Percentiles rank a stretch among this genome's conserved stretches.
Evolutionary conservation across 108 stramenopile species (phyloP).

Genomic region (Mediolabrus comicus): DNA sequence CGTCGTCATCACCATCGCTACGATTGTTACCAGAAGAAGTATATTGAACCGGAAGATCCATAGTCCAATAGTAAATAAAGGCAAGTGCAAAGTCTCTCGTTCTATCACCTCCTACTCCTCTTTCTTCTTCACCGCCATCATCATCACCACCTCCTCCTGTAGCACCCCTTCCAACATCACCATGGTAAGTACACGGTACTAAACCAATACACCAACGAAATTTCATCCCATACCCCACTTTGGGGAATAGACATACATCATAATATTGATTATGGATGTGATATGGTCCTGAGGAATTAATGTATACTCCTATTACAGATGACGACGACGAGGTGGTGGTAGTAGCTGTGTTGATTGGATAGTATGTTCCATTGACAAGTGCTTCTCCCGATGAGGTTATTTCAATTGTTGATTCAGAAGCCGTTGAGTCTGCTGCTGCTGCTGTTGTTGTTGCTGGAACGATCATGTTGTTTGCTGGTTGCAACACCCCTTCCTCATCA

Average conservation of each 20-base stretch:
- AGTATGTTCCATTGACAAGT: conserved; percentile 3
- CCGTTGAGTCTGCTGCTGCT: neutral
- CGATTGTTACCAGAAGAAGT: neutral
- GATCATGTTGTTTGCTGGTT: no score
- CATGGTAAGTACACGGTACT: neutral
- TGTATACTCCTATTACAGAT: neutral
- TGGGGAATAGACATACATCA: conserved; percentile 15
- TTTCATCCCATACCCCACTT: conserved; percentile 20
- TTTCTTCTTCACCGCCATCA: neutral
- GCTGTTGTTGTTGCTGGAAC: neutral
- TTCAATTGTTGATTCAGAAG: neutral
- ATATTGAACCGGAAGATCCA: neutral
- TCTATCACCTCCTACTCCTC: neutral
- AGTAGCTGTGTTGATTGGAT: neutral
- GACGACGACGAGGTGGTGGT: neutral
- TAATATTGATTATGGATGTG: neutral
- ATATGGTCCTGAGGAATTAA: conserved; percentile 14
- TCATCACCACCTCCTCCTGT: neutral
- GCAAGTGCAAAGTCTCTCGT: conserved; percentile 11
- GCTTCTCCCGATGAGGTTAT: conserved; percentile 1
- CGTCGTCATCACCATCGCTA: neutral
- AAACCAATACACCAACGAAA: conserved; percentile 22
- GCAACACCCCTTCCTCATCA: no score
- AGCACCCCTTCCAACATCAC: neutral
- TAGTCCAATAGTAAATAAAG: conserved; percentile 32